phyloP scores from a whole-genome alignment of 257 asterid genomes.

The Solanum tacnaense region DNA sequence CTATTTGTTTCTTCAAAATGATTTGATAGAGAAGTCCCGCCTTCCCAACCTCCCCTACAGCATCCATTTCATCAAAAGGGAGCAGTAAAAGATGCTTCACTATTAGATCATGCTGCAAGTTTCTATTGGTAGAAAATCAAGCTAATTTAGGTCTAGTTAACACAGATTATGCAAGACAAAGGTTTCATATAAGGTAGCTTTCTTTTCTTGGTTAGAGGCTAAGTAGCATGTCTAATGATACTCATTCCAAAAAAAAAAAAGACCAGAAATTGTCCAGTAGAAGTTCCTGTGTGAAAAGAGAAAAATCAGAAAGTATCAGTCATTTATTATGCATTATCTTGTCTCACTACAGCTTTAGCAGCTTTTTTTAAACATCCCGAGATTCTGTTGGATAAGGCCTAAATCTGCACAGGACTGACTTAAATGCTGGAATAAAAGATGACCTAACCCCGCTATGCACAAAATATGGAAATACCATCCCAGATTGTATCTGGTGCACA shows the following conservation, averaged over 20 bases:
- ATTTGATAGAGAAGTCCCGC: neutral
- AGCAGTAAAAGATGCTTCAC: neutral
- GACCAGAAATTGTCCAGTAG: neutral
- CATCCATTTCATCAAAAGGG: neutral
- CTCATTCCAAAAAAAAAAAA: neutral
- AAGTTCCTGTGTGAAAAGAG: neutral
- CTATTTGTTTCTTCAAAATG: neutral
- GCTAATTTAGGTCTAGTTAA: neutral
- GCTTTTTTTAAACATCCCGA: neutral
- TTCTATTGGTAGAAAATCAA: neutral
- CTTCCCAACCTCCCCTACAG: neutral
- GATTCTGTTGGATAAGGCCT: neutral
- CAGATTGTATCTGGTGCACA: neutral
- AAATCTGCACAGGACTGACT: neutral
- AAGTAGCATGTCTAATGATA: neutral
- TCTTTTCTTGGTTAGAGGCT: neutral
- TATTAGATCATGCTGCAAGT: neutral
- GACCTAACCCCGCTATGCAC: neutral
- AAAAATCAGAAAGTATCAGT: neutral
- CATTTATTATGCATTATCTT: neutral
- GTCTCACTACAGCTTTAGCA: neutral
- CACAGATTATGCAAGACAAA: neutral
- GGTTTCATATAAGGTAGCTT: neutral
- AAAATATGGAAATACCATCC: neutral
- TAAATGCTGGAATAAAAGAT: neutral